Base-by-base conservation (phyloP, 2,329 filamentous ascomycete species). In the Fusarium phyllophilum region DNA sequence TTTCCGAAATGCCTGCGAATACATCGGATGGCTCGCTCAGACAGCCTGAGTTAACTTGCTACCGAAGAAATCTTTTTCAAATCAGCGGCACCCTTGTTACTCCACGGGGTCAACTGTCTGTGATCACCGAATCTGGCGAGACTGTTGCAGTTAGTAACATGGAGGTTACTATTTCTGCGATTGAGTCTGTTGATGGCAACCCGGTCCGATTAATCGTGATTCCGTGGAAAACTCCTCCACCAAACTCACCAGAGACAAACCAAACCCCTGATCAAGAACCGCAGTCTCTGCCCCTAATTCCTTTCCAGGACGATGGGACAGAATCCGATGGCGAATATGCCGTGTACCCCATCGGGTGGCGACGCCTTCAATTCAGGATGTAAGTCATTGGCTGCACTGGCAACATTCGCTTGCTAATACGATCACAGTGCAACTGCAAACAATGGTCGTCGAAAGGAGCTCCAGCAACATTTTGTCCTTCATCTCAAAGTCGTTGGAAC, bases 391-490 rank as follows among this genome's bases (percentile, higher is more conserved):
- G 11, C 22, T 18, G 31, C n/a, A 31, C 36, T 33, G 52, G 34
- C 26, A 29, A 33, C 36, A 31, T 41, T n/a, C 26, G 26, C 38
- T 66, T 66, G 42, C 73, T 74, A 45, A 76, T 52, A 41, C 18
- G 33, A 13, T 46, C 31, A 44, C 65, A 90, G 96, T 81, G 96
- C 96, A 24, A 98, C 96, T 14, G 96, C 96, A 64, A 98, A 98
- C 84, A 98, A 98, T 81, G 96, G 96, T 17, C 91, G 96, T 68
- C 89, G 96, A 72, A 97, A 97, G 84, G 96, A 98, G 81, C 88
- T 98, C 51, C 96, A 98, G 81, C 96, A 98, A 80, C 96, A 98
- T 84, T 98, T 98, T 82, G 91, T 97, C 17, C 88, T 98, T 66
- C 92, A 95, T 72, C 85, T 98, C 58, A 97, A 96, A 82, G 92